Evolutionary conservation across 345 rosid genomes (phyloP), one percentile per base, ranked within the genome.

Genomic region (Hevea brasiliensis): DNA sequence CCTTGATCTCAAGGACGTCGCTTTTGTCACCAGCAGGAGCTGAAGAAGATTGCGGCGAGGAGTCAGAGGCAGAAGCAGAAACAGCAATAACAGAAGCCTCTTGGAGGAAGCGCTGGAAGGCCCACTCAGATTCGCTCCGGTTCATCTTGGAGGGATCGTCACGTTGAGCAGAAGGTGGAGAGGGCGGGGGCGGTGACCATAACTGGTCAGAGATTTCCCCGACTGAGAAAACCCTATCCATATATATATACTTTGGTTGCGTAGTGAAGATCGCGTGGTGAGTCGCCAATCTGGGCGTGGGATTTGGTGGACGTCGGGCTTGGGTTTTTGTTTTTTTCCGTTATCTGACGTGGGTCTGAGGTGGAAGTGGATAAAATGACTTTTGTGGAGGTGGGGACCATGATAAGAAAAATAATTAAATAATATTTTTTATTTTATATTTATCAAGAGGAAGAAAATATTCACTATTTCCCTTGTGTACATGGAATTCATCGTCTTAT

Each of bases 41-140:
- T 21, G 75, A 76, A 35, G 70, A 70, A 42, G 70, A 76, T 18
- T 35, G 60, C 8, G 47, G 24, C 15, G 26, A 23, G 44, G 61
- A 55, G 32, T 64, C 70, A 5, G n/a, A 60, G 65, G 61, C 29
- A n/a, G 60, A 35, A 7, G 29, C 63, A 54, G 68, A 27, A 15
- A 26, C 56, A 23, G 60, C 23, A 17, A 37, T 59, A 40, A 44
- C 72, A 41, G 68, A 48, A 41, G 72, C 82, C 29, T 79, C 78
- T 51, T 74, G 72, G 32, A 74, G 75, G 51, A 79, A 70, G 53
- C 64, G 51, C 40, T 74, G 74, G 26, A 79, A 74, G 8, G 78
- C 82, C 82, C 82, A 79, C 15, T 79, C 82, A 11, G 78, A 79
- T 6, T 59, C 78, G 57, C 78, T 74, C 50, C 78, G 51, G 53